Evolutionary conservation across 2,329 filamentous ascomycete genomes (phyloP), one percentile per base, ranked within the genome.

Genomic region (Pseudogymnoascus verrucosus): DNA sequence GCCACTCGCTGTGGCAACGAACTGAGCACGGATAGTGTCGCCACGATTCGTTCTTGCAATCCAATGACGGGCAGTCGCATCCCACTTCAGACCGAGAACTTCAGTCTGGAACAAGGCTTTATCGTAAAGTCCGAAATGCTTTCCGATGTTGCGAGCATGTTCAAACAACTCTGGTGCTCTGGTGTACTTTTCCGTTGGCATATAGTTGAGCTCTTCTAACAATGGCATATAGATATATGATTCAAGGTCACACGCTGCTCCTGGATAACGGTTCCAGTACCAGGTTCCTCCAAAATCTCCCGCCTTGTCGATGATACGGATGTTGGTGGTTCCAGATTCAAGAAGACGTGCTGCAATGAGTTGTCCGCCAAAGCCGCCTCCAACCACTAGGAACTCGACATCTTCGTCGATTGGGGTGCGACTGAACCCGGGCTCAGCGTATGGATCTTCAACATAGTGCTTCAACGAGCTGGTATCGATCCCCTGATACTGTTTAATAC

Each of bases 201-300:
- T 78, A 68, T 84, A 86, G 0, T 79, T 80, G 1, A 78, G 84
- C 71, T 87, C 83, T 65, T 87, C 84, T 1, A 87, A 76, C 11
- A 85, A 72, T 3, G 84, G 84, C 73, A 87, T 72, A 68, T 87
- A 88, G n/a, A 79, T 76, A 67, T 83, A 85, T 61, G 78, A 77
- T 71, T 88, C 85, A 2, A 85, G 74, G 68, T 88, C 85, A 69
- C 84, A 87, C 66, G 71, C 73, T 3, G 79, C 66, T 3, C 79
- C 79, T 1, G 79, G 78, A 63, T 80, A 81, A 8, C 75, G 72
- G 57, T 81, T 80, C 76, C 77, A 80, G 67, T 78, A 81, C 72
- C 79, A 81, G 1, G 77, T 79, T 0, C 79, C 79, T 3, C 79
- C 78, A 68, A 80, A 80, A 5, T 77, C 78, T 3, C 76, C 77